Conservation (phyloP, 169 alveolate species). For the Eimeria brunetti region DNA sequence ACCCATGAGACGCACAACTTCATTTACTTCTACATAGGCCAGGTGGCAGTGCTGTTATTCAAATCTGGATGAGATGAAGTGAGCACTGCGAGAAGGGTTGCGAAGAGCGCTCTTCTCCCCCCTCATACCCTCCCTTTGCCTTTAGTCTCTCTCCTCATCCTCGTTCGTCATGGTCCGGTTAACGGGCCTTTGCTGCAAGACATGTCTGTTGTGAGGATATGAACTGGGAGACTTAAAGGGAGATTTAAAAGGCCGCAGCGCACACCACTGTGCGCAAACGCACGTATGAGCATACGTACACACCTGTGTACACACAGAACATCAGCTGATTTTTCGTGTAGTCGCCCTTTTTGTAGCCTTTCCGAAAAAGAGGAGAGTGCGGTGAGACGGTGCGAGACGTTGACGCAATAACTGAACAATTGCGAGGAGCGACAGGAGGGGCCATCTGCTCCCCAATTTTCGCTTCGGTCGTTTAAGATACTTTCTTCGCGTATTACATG, state of each 20-base stretch:
- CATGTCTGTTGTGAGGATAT: not conserved
- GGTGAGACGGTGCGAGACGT: conserved; percentile 18
- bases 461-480: conserved; percentile 5
- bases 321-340: conserved; percentile 35
- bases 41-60: conserved; percentile 98
- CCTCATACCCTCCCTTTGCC: not conserved
- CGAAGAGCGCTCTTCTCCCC: not conserved
- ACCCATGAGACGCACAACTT: conserved; percentile 99
- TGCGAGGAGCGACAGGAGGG: conserved; percentile 18
- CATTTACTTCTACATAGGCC: conserved; percentile 99
- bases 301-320: not conserved
- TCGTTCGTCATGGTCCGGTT: not conserved
- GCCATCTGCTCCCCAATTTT: not conserved
- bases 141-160: not conserved
- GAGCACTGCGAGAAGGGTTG: not conserved
- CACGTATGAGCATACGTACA: not conserved
- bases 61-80: conserved; percentile 95
- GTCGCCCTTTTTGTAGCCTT: conserved; percentile 21
- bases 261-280: not conserved
- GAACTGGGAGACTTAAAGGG: not conserved
- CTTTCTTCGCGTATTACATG: not conserved
- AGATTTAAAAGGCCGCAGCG: not conserved
- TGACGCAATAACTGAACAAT: not conserved
- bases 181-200: not conserved
- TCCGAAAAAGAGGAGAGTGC: conserved; percentile 13